These are phyloP conservation scores for Globisporangium yorkense DNA, from an alignment of 352 stramenopile species.

Conservation along the genomic window DNA sequence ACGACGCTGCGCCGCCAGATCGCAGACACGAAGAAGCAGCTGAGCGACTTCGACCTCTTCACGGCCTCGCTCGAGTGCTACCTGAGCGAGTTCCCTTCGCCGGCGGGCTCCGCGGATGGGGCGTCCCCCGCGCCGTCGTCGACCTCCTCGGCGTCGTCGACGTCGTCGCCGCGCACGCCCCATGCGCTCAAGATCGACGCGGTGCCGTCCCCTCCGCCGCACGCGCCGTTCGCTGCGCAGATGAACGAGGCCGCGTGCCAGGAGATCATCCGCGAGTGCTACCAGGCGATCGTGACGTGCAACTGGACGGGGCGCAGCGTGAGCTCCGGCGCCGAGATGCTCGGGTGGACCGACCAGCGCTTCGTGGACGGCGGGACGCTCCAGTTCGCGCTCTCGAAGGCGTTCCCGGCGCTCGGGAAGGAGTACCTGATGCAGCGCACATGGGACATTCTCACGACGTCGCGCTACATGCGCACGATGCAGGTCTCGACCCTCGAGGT, in stretches of 20 bases:
- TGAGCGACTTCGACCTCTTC: slow-evolving; percentile 14
- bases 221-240: background rate
- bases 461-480: slow-evolving; percentile 7
- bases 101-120: too few species aligned
- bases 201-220: background rate
- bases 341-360: slow-evolving; percentile 14
- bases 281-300: slow-evolving; percentile 6
- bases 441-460: slow-evolving; percentile 14
- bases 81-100: slow-evolving; percentile 6
- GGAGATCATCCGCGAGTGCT: slow-evolving; percentile 12
- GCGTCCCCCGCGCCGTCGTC: background rate
- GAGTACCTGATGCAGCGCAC: slow-evolving; percentile 12
- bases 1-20: slow-evolving; percentile 9
- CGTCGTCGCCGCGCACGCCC: background rate
- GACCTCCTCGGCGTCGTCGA: background rate
- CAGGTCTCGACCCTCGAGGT: slow-evolving; percentile 7
- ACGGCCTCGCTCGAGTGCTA: slow-evolving; percentile 11
- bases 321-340: slow-evolving; percentile 9
- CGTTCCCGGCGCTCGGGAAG: slow-evolving; percentile 1
- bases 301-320: slow-evolving; percentile 5
- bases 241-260: slow-evolving; percentile 9
- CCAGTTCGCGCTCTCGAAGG: slow-evolving; percentile 12
- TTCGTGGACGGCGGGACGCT: slow-evolving; percentile 13
- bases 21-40: slow-evolving; percentile 9
- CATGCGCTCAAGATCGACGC: background rate